Conservation (phyloP, 441 rosid genomes). For the Erodium trifolium region DNA sequence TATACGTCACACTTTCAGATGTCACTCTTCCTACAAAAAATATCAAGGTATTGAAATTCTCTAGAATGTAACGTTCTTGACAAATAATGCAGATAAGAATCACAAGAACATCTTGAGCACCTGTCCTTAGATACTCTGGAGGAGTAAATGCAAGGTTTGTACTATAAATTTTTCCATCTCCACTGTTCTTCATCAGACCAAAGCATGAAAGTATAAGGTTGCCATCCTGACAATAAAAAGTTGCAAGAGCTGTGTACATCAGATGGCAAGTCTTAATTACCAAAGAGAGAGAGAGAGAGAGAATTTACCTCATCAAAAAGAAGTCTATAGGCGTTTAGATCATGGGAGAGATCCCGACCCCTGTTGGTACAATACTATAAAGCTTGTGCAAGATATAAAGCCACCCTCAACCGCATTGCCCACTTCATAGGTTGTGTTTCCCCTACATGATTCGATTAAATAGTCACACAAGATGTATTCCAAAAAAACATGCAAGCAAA, state of each 20-base stretch:
- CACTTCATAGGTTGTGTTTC: slow-evolving; percentile 54
- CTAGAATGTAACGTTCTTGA: too few species aligned
- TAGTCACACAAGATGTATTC: too few species aligned
- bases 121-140: too few species aligned
- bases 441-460: slow-evolving; percentile 26
- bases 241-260: background rate
- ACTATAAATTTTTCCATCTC: too few species aligned
- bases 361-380: slow-evolving; percentile 43
- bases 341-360: slow-evolving; percentile 63
- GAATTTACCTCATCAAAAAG: slow-evolving; percentile 43
- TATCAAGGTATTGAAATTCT: slow-evolving; percentile 8
- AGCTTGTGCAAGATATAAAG: slow-evolving; percentile 47
- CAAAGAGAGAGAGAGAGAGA: background rate
- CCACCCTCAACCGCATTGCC: slow-evolving; percentile 57
- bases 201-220: too few species aligned
- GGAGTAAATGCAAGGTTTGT: too few species aligned
- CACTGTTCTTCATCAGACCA: too few species aligned
- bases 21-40: slow-evolving; percentile 53
- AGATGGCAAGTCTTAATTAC: background rate
- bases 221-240: background rate
- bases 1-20: slow-evolving; percentile 60
- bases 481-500: too few species aligned
- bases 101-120: too few species aligned
- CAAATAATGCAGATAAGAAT: too few species aligned
- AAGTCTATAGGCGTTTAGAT: slow-evolving; percentile 31